Percentiles rank a stretch among this genome's conserved stretches.
phyloP scores from a whole-genome alignment of 1,284 basidiomycete genomes.

The Ustilago nuda region DNA sequence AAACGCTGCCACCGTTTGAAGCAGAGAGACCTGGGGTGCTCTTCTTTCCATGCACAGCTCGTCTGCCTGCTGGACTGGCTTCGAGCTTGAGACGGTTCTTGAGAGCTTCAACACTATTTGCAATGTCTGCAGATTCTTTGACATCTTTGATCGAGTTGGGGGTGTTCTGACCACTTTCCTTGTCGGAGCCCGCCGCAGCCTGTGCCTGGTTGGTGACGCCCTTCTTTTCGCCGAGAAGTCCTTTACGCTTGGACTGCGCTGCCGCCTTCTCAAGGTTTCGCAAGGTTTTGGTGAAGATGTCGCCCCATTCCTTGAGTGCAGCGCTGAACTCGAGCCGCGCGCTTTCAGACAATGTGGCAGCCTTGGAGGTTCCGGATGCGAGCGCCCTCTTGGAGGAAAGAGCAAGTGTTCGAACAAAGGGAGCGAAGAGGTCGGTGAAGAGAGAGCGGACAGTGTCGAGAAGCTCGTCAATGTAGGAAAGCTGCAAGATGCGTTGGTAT shows the following conservation, averaged over 20 bases:
- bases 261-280: conserved; percentile 81
- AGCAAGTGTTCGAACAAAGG: conserved; percentile 67
- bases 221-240: conserved; percentile 49
- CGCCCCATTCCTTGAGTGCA: conserved; percentile 84
- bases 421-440: conserved; percentile 59
- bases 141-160: conserved; percentile 62
- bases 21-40: conserved; percentile 65
- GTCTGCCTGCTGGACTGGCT: conserved; percentile 74
- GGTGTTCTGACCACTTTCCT: conserved; percentile 46
- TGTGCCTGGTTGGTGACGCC: conserved; percentile 34
- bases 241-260: conserved; percentile 69
- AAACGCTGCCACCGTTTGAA: conserved; percentile 72
- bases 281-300: conserved; percentile 81
- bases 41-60: conserved; percentile 72
- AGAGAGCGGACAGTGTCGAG: conserved; percentile 54
- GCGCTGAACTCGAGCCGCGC: conserved; percentile 74
- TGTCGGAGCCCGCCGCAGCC: conserved; percentile 36
- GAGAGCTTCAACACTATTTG: conserved; percentile 88
- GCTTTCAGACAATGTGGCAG: conserved; percentile 44
- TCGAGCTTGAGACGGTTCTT: conserved; percentile 77
- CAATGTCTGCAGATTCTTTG: conserved; percentile 88
- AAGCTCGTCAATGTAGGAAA: conserved; percentile 92
- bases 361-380: conserved; percentile 77
- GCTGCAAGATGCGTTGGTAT: conserved; percentile 94
- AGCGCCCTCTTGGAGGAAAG: conserved; percentile 82